Evolutionary conservation across 2,329 filamentous ascomycete genomes (phyloP).

Genomic region (Ampelomyces quisqualis): DNA sequence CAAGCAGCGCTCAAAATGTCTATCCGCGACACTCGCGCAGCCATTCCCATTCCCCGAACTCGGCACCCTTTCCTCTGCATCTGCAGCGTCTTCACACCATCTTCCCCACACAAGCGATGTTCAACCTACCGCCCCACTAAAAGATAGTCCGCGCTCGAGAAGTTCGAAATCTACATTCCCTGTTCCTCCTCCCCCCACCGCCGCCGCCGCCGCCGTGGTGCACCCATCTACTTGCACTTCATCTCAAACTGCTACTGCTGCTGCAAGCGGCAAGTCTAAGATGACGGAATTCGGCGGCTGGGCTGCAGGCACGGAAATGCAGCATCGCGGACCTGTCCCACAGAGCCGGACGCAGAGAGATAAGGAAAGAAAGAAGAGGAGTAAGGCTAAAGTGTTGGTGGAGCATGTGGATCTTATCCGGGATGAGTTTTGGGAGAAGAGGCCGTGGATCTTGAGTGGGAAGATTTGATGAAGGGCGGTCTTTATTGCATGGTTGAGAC

Average conservation of each 20-base stretch:
- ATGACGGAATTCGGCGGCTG: constrained; percentile 15
- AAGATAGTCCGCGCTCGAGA: constrained; percentile 5
- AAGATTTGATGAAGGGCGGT: constrained; percentile 23
- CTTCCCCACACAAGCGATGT: constrained; percentile 5
- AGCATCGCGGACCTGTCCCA: constrained; percentile 44
- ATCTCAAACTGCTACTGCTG: too few relatives aligned
- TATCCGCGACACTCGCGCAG: constrained; percentile 15
- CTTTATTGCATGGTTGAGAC: background rate
- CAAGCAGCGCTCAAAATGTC: constrained; percentile 38
- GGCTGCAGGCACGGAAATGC: constrained; percentile 31
- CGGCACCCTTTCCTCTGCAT: constrained; percentile 3
- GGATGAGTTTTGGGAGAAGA: constrained; percentile 86
- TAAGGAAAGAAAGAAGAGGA: constrained; percentile 75
- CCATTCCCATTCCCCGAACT: constrained; percentile 10
- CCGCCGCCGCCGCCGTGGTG: background rate
- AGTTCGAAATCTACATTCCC: background rate
- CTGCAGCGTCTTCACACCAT: background rate
- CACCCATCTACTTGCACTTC: too few relatives aligned
- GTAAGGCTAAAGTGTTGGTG: constrained; percentile 77
- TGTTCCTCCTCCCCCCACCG: background rate
- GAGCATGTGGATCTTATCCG: constrained; percentile 93
- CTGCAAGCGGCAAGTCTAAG: constrained; percentile 6
- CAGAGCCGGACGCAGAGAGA: constrained; percentile 79
- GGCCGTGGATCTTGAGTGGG: constrained; percentile 68
- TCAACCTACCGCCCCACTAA: constrained; percentile 3